Base-by-base conservation (phyloP, 768 basidiomycete species). In the Tubosaeta sp. region DNA sequence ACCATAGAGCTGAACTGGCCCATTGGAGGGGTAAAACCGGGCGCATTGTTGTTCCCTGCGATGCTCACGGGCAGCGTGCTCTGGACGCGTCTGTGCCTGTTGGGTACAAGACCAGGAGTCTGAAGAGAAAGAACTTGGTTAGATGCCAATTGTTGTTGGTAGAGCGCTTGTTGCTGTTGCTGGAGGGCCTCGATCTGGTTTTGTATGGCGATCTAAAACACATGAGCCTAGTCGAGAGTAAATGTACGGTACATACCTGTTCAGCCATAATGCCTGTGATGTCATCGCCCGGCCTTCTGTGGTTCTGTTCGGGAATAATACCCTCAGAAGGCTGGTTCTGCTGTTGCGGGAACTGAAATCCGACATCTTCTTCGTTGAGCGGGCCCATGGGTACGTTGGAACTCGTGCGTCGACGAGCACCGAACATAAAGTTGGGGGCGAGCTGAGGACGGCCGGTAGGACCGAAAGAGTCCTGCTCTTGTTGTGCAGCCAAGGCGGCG, bases 261-360 rank as follows among this genome's bases (percentile, higher is more conserved):
- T 97, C 93, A 6, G 92, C 92, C 91, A 97, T 94, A 50, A 94
- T 87, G 22, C 89, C 89, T 30, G 81, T 82, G 49, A 94, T 82
- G 65, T 95, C 92, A 48, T 77, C 79, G 43, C 87, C 84, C 30
- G 74, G 67, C 66, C 84, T 82, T 55, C 84, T 73, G 58, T 81
- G 80, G 30, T 54, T 64, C 58, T 55, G 67, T 25, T 76, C 76
- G n/a, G 66, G 66, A 18, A 57, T 29, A 18, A 49, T 25, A 43
- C 49, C 49, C 16, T 63, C 57, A 49, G 63, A 34, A 62, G 69
- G n/a, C 57, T 64, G 61, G 41, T 57, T 57, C 55, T 76, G 71
- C 60, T 84, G 84, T 65, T 87, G 89, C 38, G 89, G 88, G 63
- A 92, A 90, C 60, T 89, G 87, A 71, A 91, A 92, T 34, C 81